Base-by-base conservation (phyloP, 495 filamentous ascomycete genomes). In the Aspergillus sparsus region DNA sequence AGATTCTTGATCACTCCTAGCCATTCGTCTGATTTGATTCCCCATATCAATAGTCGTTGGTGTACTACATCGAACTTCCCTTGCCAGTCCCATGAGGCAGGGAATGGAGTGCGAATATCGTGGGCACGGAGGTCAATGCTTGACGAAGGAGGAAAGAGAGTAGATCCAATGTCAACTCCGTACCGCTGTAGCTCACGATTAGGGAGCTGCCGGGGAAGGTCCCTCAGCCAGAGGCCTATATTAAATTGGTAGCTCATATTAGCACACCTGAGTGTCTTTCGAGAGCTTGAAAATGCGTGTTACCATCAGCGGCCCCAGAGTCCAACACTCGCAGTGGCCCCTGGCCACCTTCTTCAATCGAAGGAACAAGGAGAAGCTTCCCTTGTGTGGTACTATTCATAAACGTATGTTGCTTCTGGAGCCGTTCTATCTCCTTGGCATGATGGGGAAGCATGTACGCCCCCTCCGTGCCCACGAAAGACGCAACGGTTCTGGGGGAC, bases 371-470 rank as follows among this genome's bases (percentile, higher is more conserved):
- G 2, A 61, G 35, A 3, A 55, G 34, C 13, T 49, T 34, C 39
- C 53, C 41, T 2, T 16, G 21, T 6, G 58, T 55, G 1, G 52
- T 53, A n/a, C 27, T 53, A 35, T 53, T 46, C 39, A 55, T 54
- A 41, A 54, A 53, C 2, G 15, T n/a, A 61, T 61, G 58, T 18
- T 61, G 52, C 12, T 53, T 53, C 2, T 47, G 51, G 0, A 61
- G 52, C 5, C 58, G 11, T 35, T 61, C 52, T 2, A 55, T 47
- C 15, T 61, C 58, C 15, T 54, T 36, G 10, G 37, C 21, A 12
- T 61, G 58, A 12, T 55, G 42, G 27, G 58, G 52, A 18, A 61
- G 44, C 21, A 61, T 49, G 45, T 61, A 61, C 11, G n/a, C 42
- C 6, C 52, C 58, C 32, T 61, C 58, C 1, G 58, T 61, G 15